These are phyloP conservation scores for Flagelloscypha sp. DNA, from an alignment of 768 basidiomycete species.

Conservation along the genomic window DNA sequence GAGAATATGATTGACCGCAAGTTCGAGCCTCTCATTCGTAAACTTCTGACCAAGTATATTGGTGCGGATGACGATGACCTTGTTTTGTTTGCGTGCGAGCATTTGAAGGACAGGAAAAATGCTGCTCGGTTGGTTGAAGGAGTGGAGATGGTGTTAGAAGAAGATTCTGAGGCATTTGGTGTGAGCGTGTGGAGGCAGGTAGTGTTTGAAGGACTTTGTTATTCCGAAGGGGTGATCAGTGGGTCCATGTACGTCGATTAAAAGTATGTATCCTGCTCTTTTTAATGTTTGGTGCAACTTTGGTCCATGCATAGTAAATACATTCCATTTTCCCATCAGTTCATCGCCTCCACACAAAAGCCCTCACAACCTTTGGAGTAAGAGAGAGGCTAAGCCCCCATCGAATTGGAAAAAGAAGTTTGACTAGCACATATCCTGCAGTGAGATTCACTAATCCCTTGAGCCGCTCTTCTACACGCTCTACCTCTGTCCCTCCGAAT, in stretches of 20 bases:
- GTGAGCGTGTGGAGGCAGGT: conserved; percentile 83
- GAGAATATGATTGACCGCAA: conserved; percentile 84
- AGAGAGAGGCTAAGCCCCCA: no score
- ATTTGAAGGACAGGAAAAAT: conserved; percentile 83
- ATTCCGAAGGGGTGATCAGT: conserved; percentile 81
- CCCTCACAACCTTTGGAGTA: no score
- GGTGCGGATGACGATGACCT: conserved; percentile 94
- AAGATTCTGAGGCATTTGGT: conserved; percentile 79
- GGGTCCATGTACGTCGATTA: conserved; percentile 78
- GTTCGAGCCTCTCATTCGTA: conserved; percentile 76
- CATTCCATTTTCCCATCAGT: no score
- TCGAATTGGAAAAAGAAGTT: no score
- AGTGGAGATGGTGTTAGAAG: conserved; percentile 86
- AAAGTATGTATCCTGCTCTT: conserved; percentile 12
- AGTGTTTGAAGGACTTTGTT: conserved; percentile 93
- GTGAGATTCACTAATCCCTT: no score
- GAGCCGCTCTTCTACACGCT: no score
- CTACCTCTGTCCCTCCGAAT: no score
- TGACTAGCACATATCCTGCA: no score
- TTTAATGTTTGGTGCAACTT: neutral
- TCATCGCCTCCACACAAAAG: no score
- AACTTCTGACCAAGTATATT: conserved; percentile 77
- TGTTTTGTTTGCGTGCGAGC: conserved; percentile 89
- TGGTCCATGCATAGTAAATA: no score
- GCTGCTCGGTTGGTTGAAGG: conserved; percentile 84